These are phyloP conservation scores for Cylindricascospora bacillispora DNA, from an alignment of 1,139 yeast genomes.

Conservation along the genomic window DNA sequence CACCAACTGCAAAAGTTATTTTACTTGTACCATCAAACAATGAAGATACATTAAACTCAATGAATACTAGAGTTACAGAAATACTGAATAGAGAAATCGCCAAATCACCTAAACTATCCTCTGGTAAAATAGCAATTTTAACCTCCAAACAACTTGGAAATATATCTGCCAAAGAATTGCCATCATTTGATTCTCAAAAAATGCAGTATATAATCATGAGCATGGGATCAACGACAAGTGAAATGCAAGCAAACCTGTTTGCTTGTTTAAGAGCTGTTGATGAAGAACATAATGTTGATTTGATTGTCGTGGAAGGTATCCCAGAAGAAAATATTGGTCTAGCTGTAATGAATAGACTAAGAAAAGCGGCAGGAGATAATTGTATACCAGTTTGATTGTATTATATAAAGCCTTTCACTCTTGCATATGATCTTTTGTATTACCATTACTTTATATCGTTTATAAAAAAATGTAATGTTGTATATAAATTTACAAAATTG, in stretches of 20 bases:
- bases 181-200: conserved; percentile 2
- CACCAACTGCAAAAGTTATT: conserved; percentile 77
- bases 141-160: conserved; percentile 12
- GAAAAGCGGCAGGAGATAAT: conserved; percentile 67
- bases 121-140: conserved; percentile 22
- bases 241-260: conserved; percentile 66
- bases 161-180: conserved; percentile 1
- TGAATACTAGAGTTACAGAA: background rate
- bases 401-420: conserved; percentile 1
- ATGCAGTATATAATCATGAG: conserved; percentile 30
- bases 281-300: conserved; percentile 40
- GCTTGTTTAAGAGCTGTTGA: conserved; percentile 62
- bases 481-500: background rate
- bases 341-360: conserved; percentile 85
- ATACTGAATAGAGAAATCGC: conserved; percentile 7
- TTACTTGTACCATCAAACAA: conserved; percentile 35
- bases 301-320: conserved; percentile 63
- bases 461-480: conserved; percentile 1
- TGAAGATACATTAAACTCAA: conserved; percentile 2
- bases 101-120: conserved; percentile 3
- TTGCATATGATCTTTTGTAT: background rate
- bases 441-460: background rate
- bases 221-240: conserved; percentile 46
- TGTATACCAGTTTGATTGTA: conserved; percentile 15
- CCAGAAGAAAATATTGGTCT: conserved; percentile 65